Evolutionary conservation across 1,284 basidiomycete genomes (phyloP).

Genomic region (Irpex sp.): DNA sequence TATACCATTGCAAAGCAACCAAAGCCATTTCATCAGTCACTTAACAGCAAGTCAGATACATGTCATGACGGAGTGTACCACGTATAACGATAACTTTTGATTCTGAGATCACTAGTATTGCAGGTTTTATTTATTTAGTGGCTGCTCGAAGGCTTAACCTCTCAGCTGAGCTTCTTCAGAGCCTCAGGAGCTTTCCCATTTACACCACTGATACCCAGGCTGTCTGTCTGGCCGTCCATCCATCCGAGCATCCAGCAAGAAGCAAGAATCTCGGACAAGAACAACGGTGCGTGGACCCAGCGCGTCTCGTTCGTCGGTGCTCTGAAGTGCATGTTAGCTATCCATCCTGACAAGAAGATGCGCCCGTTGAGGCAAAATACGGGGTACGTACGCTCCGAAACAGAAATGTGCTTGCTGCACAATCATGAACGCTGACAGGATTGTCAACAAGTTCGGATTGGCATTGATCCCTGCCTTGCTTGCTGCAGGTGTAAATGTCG

Average conservation of each 20-base stretch:
- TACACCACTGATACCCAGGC: not conserved
- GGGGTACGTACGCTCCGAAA: slow-evolving; percentile 23
- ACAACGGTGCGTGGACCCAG: slow-evolving; percentile 28
- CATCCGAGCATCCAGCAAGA: slow-evolving; percentile 26
- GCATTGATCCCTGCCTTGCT: slow-evolving; percentile 20
- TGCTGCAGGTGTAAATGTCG: slow-evolving; percentile 21
- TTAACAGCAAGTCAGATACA: not conserved
- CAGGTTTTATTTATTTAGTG: no score
- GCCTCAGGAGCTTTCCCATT: not conserved
- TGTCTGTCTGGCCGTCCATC: slow-evolving; percentile 18
- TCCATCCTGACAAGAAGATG: not conserved
- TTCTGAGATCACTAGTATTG: no score
- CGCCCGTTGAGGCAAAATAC: not conserved
- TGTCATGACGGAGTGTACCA: no score
- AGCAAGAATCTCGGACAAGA: slow-evolving; percentile 24
- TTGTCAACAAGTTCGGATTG: slow-evolving; percentile 19
- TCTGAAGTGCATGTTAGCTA: slow-evolving; percentile 9
- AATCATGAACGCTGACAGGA: slow-evolving; percentile 22
- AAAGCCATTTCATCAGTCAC: not conserved
- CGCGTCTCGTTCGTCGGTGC: slow-evolving; percentile 28
- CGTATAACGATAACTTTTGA: no score
- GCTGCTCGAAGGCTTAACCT: not conserved
- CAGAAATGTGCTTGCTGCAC: slow-evolving; percentile 28
- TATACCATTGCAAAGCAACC: not conserved
- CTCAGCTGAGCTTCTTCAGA: not conserved